A percentile compares a stretch with the other conserved stretches of the same genome.
Conservation (phyloP, 805 yeast species). For the Candida coleopterorum region DNA sequence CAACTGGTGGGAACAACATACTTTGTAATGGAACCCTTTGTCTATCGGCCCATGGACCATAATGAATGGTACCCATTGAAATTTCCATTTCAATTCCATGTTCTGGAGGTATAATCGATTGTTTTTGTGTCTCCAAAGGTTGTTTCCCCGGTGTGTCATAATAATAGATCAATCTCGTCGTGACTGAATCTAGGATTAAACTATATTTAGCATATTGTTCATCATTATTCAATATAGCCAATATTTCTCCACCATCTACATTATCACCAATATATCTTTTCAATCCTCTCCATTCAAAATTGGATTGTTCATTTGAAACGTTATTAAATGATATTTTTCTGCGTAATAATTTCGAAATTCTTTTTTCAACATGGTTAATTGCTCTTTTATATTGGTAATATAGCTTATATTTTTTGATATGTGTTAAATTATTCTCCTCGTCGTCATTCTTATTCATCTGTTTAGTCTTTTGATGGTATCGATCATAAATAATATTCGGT, state of each 20-base stretch:
- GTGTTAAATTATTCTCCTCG: conserved; percentile 3
- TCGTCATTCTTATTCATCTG: neutral
- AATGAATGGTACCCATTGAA: conserved; percentile 61
- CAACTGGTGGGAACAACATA: conserved; percentile 62
- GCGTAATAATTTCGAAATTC: conserved; percentile 3
- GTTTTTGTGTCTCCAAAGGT: neutral
- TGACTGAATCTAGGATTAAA: conserved; percentile 58
- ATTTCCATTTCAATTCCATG: conserved; percentile 57
- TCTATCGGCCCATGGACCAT: conserved; percentile 96
- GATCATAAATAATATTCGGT: conserved; percentile 64
- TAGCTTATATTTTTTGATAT: conserved; percentile 15
- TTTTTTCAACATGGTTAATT: conserved; percentile 7
- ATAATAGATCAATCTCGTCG: conserved; percentile 52
- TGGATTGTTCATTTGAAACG: neutral
- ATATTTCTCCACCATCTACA: conserved; percentile 21
- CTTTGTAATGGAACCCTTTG: conserved; percentile 65
- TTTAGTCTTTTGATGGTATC: conserved; percentile 7
- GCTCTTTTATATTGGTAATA: conserved; percentile 21
- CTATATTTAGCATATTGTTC: conserved; percentile 84
- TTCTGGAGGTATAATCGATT: conserved; percentile 18
- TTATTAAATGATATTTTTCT: conserved; percentile 1
- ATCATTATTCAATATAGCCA: conserved; percentile 32
- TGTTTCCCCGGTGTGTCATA: conserved; percentile 65
- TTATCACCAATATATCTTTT: conserved; percentile 54
- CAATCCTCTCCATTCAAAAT: conserved; percentile 67